Evolutionary conservation across 202 grass and related monocot genomes (phyloP).

Genomic region (Eragrostis tef): DNA sequence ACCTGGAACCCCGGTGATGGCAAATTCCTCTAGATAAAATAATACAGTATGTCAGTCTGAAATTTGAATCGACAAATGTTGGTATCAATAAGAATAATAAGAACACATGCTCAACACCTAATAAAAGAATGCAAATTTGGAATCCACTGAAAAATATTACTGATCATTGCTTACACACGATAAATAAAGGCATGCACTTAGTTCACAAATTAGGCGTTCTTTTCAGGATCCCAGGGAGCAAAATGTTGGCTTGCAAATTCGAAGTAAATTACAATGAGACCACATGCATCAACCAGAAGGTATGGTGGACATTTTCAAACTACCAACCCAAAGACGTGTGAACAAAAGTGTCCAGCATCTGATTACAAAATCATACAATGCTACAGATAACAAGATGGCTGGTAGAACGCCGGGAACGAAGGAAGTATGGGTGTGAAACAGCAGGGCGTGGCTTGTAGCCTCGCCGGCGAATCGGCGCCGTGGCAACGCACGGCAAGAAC

Average conservation of each 20-base stretch:
- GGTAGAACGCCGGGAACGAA: too few relatives aligned
- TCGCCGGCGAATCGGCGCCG: too few relatives aligned
- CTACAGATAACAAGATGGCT: too few relatives aligned
- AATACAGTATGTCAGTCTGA: constrained; percentile 24
- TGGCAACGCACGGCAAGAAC: too few relatives aligned
- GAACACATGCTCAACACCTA: neutral
- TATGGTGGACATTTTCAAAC: neutral
- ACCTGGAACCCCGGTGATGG: constrained; percentile 94
- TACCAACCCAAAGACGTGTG: neutral
- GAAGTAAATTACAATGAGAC: neutral
- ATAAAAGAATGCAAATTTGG: neutral
- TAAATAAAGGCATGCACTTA: constrained; percentile 1
- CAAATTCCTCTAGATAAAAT: constrained; percentile 81
- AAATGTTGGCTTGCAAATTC: neutral
- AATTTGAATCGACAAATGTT: neutral
- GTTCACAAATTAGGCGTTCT: neutral
- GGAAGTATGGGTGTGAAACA: too few relatives aligned
- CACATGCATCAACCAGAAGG: constrained; percentile 7
- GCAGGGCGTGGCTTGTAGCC: too few relatives aligned
- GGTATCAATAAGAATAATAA: neutral
- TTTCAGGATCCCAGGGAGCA: constrained; percentile 8
- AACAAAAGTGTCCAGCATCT: neutral
- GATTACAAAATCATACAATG: neutral
- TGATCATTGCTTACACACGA: neutral
- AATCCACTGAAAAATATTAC: constrained; percentile 1